Evolutionary conservation across 2,329 filamentous ascomycete species (phyloP), one percentile per base, ranked within the genome.

Genomic region (Parafenestella ontariensis): DNA sequence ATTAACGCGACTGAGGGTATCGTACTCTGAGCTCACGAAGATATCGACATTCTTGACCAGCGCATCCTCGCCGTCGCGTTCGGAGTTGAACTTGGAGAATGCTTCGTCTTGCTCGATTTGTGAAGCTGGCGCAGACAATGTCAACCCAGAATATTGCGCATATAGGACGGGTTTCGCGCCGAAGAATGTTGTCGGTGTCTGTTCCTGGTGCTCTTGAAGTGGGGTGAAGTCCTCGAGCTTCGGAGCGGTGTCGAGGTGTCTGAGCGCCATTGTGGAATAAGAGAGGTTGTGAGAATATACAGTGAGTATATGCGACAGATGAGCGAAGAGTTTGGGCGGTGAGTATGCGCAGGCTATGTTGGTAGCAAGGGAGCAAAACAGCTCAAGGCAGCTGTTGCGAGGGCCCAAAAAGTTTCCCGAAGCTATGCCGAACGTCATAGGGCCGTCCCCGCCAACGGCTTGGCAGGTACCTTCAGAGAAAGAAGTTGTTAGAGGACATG

Each of bases 121-220:
- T 36, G 81, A 79, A 31, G 77, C 79, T 23, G 84, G 79, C 18
- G 88, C 77, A 66, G 84, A 83, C 3, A 88, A 84, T 34, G 84
- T 86, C 50, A 86, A 81, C 53, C 80, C 78, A 11, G 79, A 64
- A 34, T 83, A 80, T 66, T 88, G 85, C 62, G 84, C 85, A 75
- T 93, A 85, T 3, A 93, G 82, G 39, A 93, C 83, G 1, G 90
- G 86, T 68, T 89, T 90, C 24, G 85, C 85, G 64, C 83, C 85
- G 65, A 87, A 88, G 77, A 93, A 94, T 37, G 85, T 88, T 53
- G 82, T 80, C 0, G 90, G 90, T 1, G 90, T 94, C 68, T 87
- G 86, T 47, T 86, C 81, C 72, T 91, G 85, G 71, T 92, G 89
- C 56, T 91, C 87, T 53, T 82, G 79, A 41, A 93, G 82, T 4